Evolutionary conservation across 441 rosid genomes (phyloP), one percentile per base, ranked within the genome.

Genomic region (Jatropha multifida): DNA sequence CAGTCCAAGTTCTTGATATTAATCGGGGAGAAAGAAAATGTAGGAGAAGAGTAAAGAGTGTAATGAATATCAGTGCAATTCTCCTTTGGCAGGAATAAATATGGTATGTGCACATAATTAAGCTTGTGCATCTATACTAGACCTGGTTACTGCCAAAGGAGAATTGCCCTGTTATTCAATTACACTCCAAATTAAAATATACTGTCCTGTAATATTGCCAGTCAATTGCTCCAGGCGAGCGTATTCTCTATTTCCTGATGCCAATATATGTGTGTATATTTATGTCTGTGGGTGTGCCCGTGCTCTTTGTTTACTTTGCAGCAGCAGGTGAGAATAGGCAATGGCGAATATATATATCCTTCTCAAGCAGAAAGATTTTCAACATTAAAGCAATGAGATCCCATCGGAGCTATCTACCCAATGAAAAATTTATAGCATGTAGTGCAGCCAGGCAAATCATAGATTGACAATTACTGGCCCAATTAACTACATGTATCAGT

Each of bases 111-210:
- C 10, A 44, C 6, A 44, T 44, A 27, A 27, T 13, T 58, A 49
- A 17, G 26, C 63, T n/a, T 59, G 1, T 59, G 11, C 7, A 18
- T 17, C 12, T 44, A 26, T 44, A 56, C 18, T 65, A 13, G 18
- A 18, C 55, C 58, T 63, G 67, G 63, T 72, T 73, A 64, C 84
- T 81, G 91, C 91, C 94, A 83, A 90, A 90, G 92, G 90, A 87
- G 92, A 88, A 81, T 90, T 86, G 88, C 89, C 88, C 91, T 82
- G 93, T 75, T 75, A 82, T 89, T 89, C 88, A 55, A 74, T 69
- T 72, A 37, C 78, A 26, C 85, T 79, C 48, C 77, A 42, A 27
- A 63, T 63, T 63, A 17, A 12, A 38, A 23, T n/a, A 18, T 14
- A 63, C 7, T 2, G 32, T 58, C 12, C 10, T 3, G 32, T 63